Percentiles rank a stretch among this genome's conserved stretches.
Evolutionary conservation across 345 rosid species (phyloP).

Genomic region (Lepidium aucheri): DNA sequence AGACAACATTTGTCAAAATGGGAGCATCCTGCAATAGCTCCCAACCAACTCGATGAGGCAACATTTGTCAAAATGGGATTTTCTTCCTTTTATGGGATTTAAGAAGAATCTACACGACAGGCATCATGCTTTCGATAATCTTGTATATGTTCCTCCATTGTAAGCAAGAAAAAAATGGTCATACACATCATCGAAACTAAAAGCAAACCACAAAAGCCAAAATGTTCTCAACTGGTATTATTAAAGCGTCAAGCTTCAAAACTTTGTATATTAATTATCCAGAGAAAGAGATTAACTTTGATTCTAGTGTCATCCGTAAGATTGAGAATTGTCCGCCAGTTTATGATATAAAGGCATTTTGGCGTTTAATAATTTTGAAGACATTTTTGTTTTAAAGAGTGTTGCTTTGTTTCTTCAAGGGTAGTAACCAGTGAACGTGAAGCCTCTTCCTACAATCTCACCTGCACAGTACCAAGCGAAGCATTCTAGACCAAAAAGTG

Average conservation of each 20-base stretch:
- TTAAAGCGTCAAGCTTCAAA: conserved; percentile 21
- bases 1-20: no score
- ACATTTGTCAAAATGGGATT: background rate
- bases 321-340: background rate
- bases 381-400: background rate
- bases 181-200: background rate
- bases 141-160: background rate
- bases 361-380: background rate
- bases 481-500: conserved; percentile 64
- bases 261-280: conserved; percentile 11
- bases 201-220: background rate
- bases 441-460: conserved; percentile 65
- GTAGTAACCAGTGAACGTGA: conserved; percentile 64
- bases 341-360: background rate
- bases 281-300: background rate
- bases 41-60: background rate
- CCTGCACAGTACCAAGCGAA: conserved; percentile 71
- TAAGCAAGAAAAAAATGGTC: background rate
- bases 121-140: background rate
- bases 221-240: conserved; percentile 4
- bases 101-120: background rate
- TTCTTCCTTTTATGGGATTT: background rate
- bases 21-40: background rate
- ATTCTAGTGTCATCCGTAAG: background rate
- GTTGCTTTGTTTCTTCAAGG: conserved; percentile 25